Conservation (phyloP, 2,329 filamentous ascomycete genomes). For the Verticillium longisporum region DNA sequence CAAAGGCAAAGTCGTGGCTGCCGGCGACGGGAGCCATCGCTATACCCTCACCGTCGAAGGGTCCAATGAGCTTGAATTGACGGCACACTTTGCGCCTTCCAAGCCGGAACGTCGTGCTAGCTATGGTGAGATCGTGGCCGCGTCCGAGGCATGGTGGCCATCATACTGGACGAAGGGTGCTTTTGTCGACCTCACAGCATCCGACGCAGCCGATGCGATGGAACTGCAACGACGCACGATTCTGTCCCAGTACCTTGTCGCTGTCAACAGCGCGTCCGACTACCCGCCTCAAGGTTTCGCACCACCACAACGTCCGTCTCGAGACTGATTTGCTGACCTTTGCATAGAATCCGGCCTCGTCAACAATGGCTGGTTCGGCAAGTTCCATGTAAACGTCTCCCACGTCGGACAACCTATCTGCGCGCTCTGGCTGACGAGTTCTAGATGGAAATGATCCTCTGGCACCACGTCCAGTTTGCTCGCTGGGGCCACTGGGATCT, state of each 20-base stretch:
- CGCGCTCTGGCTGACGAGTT: no score
- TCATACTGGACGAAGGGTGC: slow-evolving; percentile 42
- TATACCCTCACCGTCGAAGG: slow-evolving; percentile 28
- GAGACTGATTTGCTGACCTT: slow-evolving; percentile 2
- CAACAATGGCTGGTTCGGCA: slow-evolving; percentile 51
- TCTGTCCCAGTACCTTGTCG: slow-evolving; percentile 45
- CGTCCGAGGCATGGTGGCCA: slow-evolving; percentile 36
- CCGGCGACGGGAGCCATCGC: slow-evolving; percentile 29
- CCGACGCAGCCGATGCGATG: slow-evolving; percentile 30
- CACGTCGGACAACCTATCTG: not conserved
- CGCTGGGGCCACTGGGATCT: slow-evolving; percentile 41
- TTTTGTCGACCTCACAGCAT: slow-evolving; percentile 41
- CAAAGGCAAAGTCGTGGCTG: slow-evolving; percentile 23
- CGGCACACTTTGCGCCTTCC: slow-evolving; percentile 23
- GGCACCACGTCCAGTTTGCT: slow-evolving; percentile 44
- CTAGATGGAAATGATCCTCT: slow-evolving; percentile 45
- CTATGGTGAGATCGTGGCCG: slow-evolving; percentile 18
- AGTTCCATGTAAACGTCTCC: slow-evolving; percentile 35
- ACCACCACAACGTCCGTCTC: not conserved
- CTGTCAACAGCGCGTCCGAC: slow-evolving; percentile 42
- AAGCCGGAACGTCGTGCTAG: slow-evolving; percentile 13
- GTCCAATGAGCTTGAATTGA: slow-evolving; percentile 19
- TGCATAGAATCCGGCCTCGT: slow-evolving; percentile 26
- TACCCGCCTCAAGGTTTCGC: slow-evolving; percentile 37
- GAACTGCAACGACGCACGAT: slow-evolving; percentile 47